phyloP scores from a whole-genome alignment of 2,329 filamentous ascomycete species.

The Exophiala mesophila region DNA sequence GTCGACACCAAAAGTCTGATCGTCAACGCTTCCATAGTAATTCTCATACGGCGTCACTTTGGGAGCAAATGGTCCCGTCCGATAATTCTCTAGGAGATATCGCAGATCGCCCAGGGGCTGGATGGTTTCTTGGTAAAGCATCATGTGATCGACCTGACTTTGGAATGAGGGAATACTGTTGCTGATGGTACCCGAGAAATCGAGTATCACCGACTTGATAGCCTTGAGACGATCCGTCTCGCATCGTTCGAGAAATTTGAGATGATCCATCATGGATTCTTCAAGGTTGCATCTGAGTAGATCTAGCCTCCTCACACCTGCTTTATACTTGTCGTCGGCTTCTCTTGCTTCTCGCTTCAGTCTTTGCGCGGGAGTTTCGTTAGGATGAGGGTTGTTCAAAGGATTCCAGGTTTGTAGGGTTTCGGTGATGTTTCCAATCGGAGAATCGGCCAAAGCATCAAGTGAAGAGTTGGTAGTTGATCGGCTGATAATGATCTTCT shows the following conservation, averaged over 20 bases:
- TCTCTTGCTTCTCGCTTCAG: constrained; percentile 84
- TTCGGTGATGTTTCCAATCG: constrained; percentile 78
- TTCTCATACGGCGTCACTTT: constrained; percentile 94
- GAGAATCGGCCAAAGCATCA: constrained; percentile 62
- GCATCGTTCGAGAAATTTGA: constrained; percentile 95
- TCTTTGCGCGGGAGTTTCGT: constrained; percentile 83
- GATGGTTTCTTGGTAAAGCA: constrained; percentile 98
- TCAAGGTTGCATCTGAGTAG: constrained; percentile 90
- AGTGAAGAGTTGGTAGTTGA: constrained; percentile 65
- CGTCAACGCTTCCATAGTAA: constrained; percentile 97
- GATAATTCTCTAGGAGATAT: constrained; percentile 94
- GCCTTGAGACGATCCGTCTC: constrained; percentile 94
- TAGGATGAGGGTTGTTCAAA: constrained; percentile 82
- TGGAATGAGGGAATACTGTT: constrained; percentile 96
- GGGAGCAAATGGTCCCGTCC: constrained; percentile 86
- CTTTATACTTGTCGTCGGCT: constrained; percentile 90
- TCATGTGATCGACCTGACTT: constrained; percentile 96
- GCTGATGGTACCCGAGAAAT: constrained; percentile 95
- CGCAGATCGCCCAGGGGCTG: constrained; percentile 84
- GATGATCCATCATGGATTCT: constrained; percentile 85
- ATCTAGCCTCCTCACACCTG: constrained; percentile 77
- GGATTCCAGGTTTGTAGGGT: constrained; percentile 92
- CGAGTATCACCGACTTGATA: constrained; percentile 94
- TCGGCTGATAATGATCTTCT: constrained; percentile 67
- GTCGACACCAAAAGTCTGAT: constrained; percentile 96